Evolutionary conservation across 225 moss, liverwort and hornwort species (phyloP).

Genomic region (Marchantia paleacea): DNA sequence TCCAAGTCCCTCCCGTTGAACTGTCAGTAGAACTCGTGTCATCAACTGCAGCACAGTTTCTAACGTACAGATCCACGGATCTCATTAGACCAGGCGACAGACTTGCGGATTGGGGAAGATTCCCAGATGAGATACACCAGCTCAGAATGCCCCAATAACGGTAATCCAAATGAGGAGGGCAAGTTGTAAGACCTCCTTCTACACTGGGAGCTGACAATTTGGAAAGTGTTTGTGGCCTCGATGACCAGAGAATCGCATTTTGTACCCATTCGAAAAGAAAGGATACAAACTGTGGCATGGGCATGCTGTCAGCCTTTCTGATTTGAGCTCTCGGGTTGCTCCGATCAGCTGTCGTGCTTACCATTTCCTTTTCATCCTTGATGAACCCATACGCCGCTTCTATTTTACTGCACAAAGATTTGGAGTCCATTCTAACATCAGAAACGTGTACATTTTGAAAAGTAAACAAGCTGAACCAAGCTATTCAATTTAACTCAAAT

Average conservation of each 20-base stretch:
- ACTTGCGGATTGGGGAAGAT: conserved; percentile 52
- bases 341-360: conserved; percentile 14
- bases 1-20: background rate
- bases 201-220: conserved; percentile 7
- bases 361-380: conserved; percentile 25
- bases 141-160: conserved; percentile 74
- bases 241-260: conserved; percentile 63
- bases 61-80: conserved; percentile 47
- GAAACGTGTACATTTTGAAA: background rate
- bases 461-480: background rate
- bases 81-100: conserved; percentile 72
- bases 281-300: conserved; percentile 65
- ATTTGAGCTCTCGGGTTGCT: conserved; percentile 5
- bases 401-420: conserved; percentile 59
- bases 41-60: conserved; percentile 24
- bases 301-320: conserved; percentile 46
- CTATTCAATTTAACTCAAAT: too few species aligned
- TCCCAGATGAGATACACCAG: conserved; percentile 64
- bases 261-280: conserved; percentile 92
- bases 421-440: background rate
- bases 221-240: conserved; percentile 42
- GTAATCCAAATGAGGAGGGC: conserved; percentile 60
- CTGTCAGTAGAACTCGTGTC: background rate
- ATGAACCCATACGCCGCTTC: conserved; percentile 58
- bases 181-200: conserved; percentile 4